A percentile compares a stretch with the other conserved stretches of the same genome.
Conservation (phyloP, 78 protist genomes). For the Guillardia theta region DNA sequence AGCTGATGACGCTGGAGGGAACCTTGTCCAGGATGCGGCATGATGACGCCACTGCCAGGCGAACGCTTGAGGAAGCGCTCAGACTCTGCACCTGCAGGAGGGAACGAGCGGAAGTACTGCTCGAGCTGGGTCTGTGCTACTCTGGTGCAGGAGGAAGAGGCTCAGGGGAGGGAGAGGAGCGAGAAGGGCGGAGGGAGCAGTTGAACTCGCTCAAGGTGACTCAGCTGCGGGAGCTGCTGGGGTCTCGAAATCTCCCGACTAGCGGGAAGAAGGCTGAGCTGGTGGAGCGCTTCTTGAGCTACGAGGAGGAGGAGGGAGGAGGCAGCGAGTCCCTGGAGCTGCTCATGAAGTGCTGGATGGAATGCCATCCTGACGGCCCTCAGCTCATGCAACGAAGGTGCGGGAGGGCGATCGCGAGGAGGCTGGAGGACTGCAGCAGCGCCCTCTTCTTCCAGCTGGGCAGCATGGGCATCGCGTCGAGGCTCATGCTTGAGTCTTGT, state of each 20-base stretch:
- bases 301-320: not conserved
- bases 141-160: too few species aligned
- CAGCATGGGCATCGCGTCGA: too few species aligned
- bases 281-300: not conserved
- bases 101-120: not conserved
- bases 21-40: not conserved
- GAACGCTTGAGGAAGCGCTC: not conserved
- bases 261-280: not conserved
- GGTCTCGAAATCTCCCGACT: not conserved
- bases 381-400: too few species aligned
- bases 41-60: too few species aligned
- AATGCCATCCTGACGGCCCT: too few species aligned
- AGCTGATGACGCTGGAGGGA: not conserved
- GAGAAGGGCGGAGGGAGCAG: not conserved
- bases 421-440: too few species aligned
- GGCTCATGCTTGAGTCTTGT: too few species aligned
- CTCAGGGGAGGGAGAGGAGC: not conserved
- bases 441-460: too few species aligned
- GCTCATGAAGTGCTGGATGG: too few species aligned
- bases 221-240: not conserved
- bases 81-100: not conserved
- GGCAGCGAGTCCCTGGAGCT: too few species aligned
- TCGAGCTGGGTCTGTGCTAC: too few species aligned
- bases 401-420: too few species aligned
- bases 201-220: not conserved